Conservation (phyloP, 73 alveolate species). For the Paramecium primaurelia region DNA sequence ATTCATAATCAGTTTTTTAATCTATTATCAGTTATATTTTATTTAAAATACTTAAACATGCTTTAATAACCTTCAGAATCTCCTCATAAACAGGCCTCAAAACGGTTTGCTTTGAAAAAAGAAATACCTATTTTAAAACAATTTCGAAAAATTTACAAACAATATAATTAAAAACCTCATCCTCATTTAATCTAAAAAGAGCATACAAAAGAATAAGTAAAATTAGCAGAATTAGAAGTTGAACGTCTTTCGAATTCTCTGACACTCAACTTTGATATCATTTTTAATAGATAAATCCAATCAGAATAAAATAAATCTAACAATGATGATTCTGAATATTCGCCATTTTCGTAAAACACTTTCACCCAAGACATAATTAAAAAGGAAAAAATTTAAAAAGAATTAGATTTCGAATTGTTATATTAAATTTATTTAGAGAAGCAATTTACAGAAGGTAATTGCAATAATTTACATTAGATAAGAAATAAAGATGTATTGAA, state of each 20-base stretch:
- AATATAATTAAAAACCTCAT: constrained; percentile 5
- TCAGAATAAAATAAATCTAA: background rate
- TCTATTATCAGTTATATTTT: background rate
- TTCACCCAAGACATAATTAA: background rate
- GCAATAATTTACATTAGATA: background rate
- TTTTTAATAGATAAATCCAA: background rate
- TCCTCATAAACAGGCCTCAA: background rate
- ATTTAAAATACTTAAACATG: background rate
- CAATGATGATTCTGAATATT: background rate
- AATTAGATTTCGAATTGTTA: background rate
- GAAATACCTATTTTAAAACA: background rate
- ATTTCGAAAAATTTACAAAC: background rate
- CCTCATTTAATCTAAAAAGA: background rate
- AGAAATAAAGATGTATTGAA: constrained; percentile 1
- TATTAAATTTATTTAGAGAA: background rate
- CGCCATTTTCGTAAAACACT: background rate
- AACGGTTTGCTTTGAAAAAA: constrained; percentile 26
- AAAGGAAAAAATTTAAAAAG: background rate
- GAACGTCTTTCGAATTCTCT: background rate
- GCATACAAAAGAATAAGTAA: background rate
- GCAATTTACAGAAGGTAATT: background rate
- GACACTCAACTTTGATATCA: background rate
- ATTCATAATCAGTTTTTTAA: background rate
- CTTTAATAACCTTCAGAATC: constrained; percentile 11
- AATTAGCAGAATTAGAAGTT: background rate